phyloP scores from a whole-genome alignment of 1,284 basidiomycete species.

The Boletus sp. region DNA sequence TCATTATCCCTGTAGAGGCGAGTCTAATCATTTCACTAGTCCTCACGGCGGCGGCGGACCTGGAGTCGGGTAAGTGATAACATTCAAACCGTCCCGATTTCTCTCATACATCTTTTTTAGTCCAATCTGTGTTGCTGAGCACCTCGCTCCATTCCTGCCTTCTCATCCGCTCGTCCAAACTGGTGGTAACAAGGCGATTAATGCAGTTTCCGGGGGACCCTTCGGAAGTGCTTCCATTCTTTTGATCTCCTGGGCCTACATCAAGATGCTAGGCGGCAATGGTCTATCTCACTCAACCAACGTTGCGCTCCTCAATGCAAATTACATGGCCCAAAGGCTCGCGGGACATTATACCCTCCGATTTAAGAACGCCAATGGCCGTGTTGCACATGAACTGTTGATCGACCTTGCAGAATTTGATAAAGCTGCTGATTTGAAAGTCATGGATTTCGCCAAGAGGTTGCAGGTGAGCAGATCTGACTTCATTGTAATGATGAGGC shows the following conservation, averaged over 20 bases:
- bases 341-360: slow-evolving; percentile 83
- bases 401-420: slow-evolving; percentile 96
- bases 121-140: slow-evolving; percentile 92
- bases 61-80: slow-evolving; percentile 68
- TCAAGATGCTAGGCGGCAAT: slow-evolving; percentile 94
- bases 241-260: slow-evolving; percentile 96
- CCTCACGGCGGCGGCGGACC: slow-evolving; percentile 98
- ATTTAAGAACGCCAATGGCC: slow-evolving; percentile 86
- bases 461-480: slow-evolving; percentile 56
- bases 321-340: slow-evolving; percentile 93
- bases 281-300: slow-evolving; percentile 86
- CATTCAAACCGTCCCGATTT: background rate
- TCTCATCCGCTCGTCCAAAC: slow-evolving; percentile 78
- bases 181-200: slow-evolving; percentile 72
- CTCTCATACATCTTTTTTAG: slow-evolving; percentile 37
- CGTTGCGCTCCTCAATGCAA: slow-evolving; percentile 88
- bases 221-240: slow-evolving; percentile 94
- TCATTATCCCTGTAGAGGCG: background rate
- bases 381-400: slow-evolving; percentile 86
- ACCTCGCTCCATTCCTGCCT: slow-evolving; percentile 93
- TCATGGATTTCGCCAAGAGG: slow-evolving; percentile 94
- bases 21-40: slow-evolving; percentile 37
- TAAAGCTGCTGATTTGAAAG: slow-evolving; percentile 82
- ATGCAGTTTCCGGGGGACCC: slow-evolving; percentile 88
- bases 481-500: background rate